Conservation (phyloP, 2,329 filamentous ascomycete species). For the Fusarium sp. region DNA sequence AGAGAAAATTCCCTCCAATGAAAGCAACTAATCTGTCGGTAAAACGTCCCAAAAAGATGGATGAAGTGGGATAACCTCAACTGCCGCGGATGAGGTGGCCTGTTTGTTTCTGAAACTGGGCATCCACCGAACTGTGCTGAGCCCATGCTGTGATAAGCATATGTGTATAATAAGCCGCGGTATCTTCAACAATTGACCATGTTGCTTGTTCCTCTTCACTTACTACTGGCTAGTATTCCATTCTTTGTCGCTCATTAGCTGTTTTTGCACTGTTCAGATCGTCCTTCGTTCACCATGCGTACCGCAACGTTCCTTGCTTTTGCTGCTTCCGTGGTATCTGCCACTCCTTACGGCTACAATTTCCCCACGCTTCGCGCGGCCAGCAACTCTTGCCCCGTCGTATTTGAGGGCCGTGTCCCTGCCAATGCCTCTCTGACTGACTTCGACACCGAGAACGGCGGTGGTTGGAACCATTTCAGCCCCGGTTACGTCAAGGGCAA, state of each 20-base stretch:
- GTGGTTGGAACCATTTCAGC: slow-evolving; percentile 57
- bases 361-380: slow-evolving; percentile 8
- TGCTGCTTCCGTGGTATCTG: slow-evolving; percentile 32
- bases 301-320: slow-evolving; percentile 29
- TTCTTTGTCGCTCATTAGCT: slow-evolving; percentile 23
- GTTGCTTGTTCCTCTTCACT: slow-evolving; percentile 10
- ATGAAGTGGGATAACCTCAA: slow-evolving; percentile 20
- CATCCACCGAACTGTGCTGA: slow-evolving; percentile 29
- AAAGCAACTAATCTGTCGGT: not conserved
- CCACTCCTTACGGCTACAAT: slow-evolving; percentile 21
- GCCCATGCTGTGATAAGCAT: not conserved
- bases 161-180: slow-evolving; percentile 5
- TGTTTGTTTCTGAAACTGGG: slow-evolving; percentile 11
- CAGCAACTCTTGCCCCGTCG: slow-evolving; percentile 45
- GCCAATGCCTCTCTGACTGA: slow-evolving; percentile 50
- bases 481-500: slow-evolving; percentile 64
- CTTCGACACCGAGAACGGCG: slow-evolving; percentile 56
- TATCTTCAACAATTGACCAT: not conserved
- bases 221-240: slow-evolving; percentile 37
- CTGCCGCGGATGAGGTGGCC: slow-evolving; percentile 16
- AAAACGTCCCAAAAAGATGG: not conserved
- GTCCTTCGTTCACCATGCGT: slow-evolving; percentile 27
- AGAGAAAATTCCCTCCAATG: slow-evolving; percentile 34
- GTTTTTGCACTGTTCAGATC: slow-evolving; percentile 8
- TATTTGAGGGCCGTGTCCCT: slow-evolving; percentile 61